phyloP scores from a whole-genome alignment of 2,329 filamentous ascomycete genomes.

The Cladosporium sp. region DNA sequence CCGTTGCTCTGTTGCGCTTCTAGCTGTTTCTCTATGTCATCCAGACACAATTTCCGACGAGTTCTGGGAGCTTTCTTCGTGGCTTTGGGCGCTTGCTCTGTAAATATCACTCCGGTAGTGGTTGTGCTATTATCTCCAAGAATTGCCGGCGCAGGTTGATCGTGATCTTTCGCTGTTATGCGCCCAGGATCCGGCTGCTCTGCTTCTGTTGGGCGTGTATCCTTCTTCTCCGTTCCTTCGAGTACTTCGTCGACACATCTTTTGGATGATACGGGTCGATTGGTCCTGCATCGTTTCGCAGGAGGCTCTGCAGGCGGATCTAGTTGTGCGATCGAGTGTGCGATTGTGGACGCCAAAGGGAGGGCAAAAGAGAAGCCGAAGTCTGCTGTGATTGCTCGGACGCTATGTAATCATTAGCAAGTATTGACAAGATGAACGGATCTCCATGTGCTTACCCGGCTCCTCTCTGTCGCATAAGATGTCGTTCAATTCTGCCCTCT shows the following conservation, averaged over 20 bases:
- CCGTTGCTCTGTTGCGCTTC: background rate
- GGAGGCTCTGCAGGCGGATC: slow-evolving; percentile 22
- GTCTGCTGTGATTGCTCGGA: slow-evolving; percentile 28
- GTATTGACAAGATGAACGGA: too few relatives aligned
- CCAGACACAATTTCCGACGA: background rate
- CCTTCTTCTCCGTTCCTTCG: background rate
- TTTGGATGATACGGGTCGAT: background rate
- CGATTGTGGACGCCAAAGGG: slow-evolving; percentile 7
- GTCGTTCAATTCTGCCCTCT: slow-evolving; percentile 34
- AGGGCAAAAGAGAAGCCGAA: slow-evolving; percentile 34
- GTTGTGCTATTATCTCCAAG: background rate
- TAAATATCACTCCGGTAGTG: too few relatives aligned
- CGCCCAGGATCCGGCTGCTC: background rate
- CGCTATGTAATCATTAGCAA: slow-evolving; percentile 11
- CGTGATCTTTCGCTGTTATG: background rate
- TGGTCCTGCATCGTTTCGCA: slow-evolving; percentile 22
- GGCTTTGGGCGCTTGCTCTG: background rate
- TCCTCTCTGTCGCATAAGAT: slow-evolving; percentile 36
- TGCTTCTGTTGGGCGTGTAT: background rate
- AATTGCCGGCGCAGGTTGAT: too few relatives aligned
- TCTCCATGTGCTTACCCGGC: slow-evolving; percentile 27
- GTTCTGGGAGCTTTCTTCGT: background rate
- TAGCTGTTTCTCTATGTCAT: background rate
- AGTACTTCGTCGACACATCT: background rate
- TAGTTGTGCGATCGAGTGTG: slow-evolving; percentile 8